These are phyloP conservation scores for Rubia yunnanensis DNA, from an alignment of 257 asterid genomes.

Conservation along the genomic window DNA sequence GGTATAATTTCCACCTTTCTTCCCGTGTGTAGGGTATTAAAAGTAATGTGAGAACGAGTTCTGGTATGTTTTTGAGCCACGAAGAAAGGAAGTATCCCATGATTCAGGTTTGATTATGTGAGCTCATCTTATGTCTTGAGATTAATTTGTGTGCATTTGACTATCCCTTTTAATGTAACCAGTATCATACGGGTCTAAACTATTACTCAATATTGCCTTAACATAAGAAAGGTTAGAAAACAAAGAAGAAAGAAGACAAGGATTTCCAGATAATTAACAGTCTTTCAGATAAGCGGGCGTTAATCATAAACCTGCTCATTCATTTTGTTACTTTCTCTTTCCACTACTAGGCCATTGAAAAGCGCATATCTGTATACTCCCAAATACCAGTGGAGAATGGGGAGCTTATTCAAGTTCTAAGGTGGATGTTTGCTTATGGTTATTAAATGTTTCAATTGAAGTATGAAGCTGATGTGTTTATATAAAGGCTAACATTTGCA, in stretches of 20 bases:
- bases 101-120: conserved; percentile 46
- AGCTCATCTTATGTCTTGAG: not conserved
- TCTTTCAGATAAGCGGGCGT: not conserved
- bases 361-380: conserved; percentile 73
- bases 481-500: conserved; percentile 66
- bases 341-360: conserved; percentile 62
- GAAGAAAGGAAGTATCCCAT: conserved; percentile 59
- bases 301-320: not conserved
- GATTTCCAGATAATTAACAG: not conserved
- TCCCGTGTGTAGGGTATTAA: conserved; percentile 54
- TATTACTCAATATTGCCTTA: not conserved
- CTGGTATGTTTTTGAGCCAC: conserved; percentile 68
- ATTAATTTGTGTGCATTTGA: not conserved
- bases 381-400: conserved; percentile 80
- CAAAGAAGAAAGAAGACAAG: not conserved
- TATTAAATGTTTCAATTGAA: conserved; percentile 18
- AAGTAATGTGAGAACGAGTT: conserved; percentile 74
- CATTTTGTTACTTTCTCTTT: conserved; percentile 10
- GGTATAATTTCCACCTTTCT: not conserved
- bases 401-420: conserved; percentile 75
- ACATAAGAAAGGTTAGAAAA: not conserved
- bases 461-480: conserved; percentile 23
- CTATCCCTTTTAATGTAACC: not conserved
- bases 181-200: not conserved
- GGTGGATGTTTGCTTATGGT: conserved; percentile 28